Base-by-base conservation (phyloP, 768 basidiomycete species). In the Hypholoma sublateritium region DNA sequence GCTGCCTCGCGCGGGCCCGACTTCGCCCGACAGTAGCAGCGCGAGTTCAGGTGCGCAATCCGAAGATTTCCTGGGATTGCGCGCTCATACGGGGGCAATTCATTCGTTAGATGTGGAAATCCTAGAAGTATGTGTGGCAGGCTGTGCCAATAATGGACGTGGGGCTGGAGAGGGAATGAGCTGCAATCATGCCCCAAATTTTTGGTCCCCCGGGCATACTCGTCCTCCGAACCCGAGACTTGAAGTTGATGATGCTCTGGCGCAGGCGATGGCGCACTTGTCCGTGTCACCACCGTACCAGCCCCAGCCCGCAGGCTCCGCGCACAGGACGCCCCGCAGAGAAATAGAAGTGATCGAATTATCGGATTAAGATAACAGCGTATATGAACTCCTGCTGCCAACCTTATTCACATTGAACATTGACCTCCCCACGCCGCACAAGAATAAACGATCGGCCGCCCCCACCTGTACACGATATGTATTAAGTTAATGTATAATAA, bases 321-420 rank as follows among this genome's bases (percentile, higher is more conserved):
- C 28, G 41, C 35, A 16, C 43, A 50, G 37, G 5, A 36, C 35
- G 8, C 21, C 16, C 21, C 19, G 12, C 19, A 36, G 24, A 25
- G 36, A 42, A 39, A 42, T 46, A 5, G 55, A 61, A 37, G 52
- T 68, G 11, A 67, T 67, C 28, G 64, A 59, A 28, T 35, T 69
- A 53, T 67, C 65, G 46, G 65, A 69, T 50, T 68, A 56, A 59
- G 24, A 51, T 50, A 43, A 14, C 24, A 16, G 34, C 5, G 21
- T 39, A 32, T 21, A 45, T 47, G 32, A 12, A 34, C 41, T 34
- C n/a, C 35, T 1, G 28, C 28, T 32, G 28, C 28, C 28, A 32
- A 32, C 28, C 28, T 32, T 32, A 32, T 32, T 32, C 28, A 5
- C 5, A 32, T 32, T 32, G 28, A 32, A 32, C 28, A 32, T 32